These are phyloP conservation scores for Metrosideros polymorpha DNA, from an alignment of 441 rosid species.

Conservation along the genomic window DNA sequence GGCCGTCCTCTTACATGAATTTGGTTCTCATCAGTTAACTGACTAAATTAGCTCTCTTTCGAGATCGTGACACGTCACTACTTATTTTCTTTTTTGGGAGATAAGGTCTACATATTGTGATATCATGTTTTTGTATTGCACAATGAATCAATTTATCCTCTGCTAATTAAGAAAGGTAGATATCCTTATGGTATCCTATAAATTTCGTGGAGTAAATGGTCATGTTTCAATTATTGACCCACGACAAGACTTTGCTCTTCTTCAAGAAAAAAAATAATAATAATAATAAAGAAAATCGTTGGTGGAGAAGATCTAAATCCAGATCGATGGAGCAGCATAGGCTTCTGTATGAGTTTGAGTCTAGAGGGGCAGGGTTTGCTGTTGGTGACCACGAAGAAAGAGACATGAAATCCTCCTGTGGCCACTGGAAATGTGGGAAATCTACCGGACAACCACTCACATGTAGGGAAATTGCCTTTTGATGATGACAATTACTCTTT, in stretches of 20 bases:
- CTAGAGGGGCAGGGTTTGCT: neutral
- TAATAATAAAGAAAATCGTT: neutral
- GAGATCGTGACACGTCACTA: neutral
- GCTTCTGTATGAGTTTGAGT: neutral
- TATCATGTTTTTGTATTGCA: neutral
- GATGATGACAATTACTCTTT: slow-evolving; percentile 4
- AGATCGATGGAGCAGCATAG: neutral
- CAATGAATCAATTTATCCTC: neutral
- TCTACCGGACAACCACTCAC: slow-evolving; percentile 27
- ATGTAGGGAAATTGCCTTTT: slow-evolving; percentile 1
- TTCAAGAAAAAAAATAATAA: neutral
- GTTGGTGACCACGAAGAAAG: neutral
- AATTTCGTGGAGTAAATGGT: neutral
- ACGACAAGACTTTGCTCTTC: neutral
- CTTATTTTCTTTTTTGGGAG: neutral
- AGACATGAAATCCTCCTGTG: neutral
- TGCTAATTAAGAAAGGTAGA: neutral
- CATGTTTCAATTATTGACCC: neutral
- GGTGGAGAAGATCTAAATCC: neutral
- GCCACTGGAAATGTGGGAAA: slow-evolving; percentile 32
- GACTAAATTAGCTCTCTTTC: neutral
- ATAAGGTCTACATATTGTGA: neutral
- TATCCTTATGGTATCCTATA: neutral
- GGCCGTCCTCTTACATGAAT: neutral
- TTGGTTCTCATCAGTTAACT: neutral